phyloP scores from a whole-genome alignment of 1,284 basidiomycete genomes.

The Ceratobasidium sp. region DNA sequence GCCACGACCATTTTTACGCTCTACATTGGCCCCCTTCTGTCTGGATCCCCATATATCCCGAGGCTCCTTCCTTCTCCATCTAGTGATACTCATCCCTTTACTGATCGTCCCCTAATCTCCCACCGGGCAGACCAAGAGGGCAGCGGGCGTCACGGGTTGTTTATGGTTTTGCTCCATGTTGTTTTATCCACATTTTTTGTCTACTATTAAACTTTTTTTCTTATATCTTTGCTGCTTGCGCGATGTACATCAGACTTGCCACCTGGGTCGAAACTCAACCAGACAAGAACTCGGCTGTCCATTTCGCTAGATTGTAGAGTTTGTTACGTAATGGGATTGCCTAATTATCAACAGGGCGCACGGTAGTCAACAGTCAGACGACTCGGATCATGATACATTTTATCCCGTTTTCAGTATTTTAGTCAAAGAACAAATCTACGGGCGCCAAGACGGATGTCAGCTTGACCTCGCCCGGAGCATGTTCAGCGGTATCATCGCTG shows the following conservation, averaged over 20 bases:
- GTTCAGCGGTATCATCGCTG: background rate
- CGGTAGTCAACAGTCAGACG: background rate
- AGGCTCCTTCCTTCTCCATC: background rate
- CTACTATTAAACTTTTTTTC: constrained; percentile 30
- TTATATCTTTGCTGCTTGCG: constrained; percentile 18
- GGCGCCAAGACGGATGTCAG: background rate
- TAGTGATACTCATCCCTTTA: background rate
- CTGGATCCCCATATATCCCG: constrained; percentile 18
- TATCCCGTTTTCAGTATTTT: background rate
- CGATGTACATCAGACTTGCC: constrained; percentile 36
- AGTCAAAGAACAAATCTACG: constrained; percentile 20
- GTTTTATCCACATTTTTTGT: constrained; percentile 37
- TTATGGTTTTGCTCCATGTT: constrained; percentile 28
- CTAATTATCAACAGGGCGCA: constrained; percentile 13
- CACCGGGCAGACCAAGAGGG: background rate
- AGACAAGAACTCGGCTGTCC: constrained; percentile 16
- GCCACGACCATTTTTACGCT: constrained; percentile 38
- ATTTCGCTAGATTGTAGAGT: constrained; percentile 37
- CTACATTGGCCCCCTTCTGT: constrained; percentile 12
- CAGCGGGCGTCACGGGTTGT: background rate
- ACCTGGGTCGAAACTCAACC: background rate
- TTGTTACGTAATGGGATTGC: constrained; percentile 37
- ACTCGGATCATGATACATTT: background rate
- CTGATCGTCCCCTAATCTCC: background rate
- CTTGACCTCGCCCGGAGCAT: constrained; percentile 4